Evolutionary conservation across 2,329 filamentous ascomycete species (phyloP).

Genomic region (Dryadomyces quercivorus): DNA sequence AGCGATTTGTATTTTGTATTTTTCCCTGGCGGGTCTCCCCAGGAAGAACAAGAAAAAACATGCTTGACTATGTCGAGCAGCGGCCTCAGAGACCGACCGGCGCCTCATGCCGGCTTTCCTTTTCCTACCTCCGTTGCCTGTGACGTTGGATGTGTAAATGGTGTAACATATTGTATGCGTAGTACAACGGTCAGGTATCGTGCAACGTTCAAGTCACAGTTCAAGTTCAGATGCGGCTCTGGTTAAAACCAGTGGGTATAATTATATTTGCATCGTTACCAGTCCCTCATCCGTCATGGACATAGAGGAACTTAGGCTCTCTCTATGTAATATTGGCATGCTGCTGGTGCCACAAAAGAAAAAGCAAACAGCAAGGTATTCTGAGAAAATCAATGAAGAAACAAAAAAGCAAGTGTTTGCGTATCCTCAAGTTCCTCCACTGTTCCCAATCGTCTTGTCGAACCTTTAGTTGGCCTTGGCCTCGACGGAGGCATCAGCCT

Average conservation of each 20-base stretch:
- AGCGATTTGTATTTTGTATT: constrained; percentile 23
- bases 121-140: background rate
- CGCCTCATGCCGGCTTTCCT: constrained; percentile 49
- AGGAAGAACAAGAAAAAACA: constrained; percentile 19
- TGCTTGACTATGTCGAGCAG: constrained; percentile 42
- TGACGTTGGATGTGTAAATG: background rate
- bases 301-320: background rate
- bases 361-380: background rate
- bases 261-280: background rate
- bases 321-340: background rate
- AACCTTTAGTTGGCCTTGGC: background rate
- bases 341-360: background rate
- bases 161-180: too few relatives aligned
- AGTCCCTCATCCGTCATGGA: background rate
- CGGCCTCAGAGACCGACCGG: constrained; percentile 67
- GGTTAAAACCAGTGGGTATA: background rate
- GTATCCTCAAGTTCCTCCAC: background rate
- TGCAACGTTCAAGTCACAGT: too few relatives aligned
- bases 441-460: too few relatives aligned
- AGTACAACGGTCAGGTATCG: too few relatives aligned
- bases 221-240: background rate
- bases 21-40: background rate
- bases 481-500: background rate
- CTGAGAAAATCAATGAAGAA: background rate
- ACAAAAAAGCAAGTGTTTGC: background rate